Evolutionary conservation across 148 eudicot species (phyloP).

Genomic region (Nepenthes gracilis): DNA sequence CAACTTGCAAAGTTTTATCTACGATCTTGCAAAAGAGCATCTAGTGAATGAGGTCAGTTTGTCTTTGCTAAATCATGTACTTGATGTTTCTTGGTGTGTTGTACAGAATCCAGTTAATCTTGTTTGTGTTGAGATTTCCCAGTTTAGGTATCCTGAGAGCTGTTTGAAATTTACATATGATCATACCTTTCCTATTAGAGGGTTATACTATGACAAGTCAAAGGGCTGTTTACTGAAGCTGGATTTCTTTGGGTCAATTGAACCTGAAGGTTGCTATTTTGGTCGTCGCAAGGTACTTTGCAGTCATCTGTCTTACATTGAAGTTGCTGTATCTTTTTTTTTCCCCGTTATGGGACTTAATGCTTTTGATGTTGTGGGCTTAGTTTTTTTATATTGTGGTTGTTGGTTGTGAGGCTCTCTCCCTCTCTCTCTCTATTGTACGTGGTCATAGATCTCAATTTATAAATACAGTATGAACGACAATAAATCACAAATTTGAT

Average conservation of each 20-base stretch:
- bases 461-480: too few relatives aligned
- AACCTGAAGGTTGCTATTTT: constrained; percentile 89
- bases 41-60: constrained; percentile 83
- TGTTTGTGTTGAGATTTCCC: constrained; percentile 9
- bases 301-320: not conserved
- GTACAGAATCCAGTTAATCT: not conserved
- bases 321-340: not conserved
- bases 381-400: too few relatives aligned
- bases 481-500: too few relatives aligned
- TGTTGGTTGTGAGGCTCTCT: too few relatives aligned
- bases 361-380: too few relatives aligned
- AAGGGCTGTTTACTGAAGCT: constrained; percentile 93
- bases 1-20: constrained; percentile 69
- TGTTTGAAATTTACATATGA: constrained; percentile 88
- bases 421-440: too few relatives aligned
- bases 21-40: constrained; percentile 91
- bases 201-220: constrained; percentile 79
- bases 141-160: constrained; percentile 92
- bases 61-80: not conserved
- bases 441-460: too few relatives aligned
- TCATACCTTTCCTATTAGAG: constrained; percentile 80
- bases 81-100: not conserved
- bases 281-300: constrained; percentile 75
- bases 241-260: constrained; percentile 98
- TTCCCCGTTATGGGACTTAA: not conserved